Evolutionary conservation across 306 rosid genomes (phyloP), one percentile per base, ranked within the genome.

Genomic region (Prunus salicina): DNA sequence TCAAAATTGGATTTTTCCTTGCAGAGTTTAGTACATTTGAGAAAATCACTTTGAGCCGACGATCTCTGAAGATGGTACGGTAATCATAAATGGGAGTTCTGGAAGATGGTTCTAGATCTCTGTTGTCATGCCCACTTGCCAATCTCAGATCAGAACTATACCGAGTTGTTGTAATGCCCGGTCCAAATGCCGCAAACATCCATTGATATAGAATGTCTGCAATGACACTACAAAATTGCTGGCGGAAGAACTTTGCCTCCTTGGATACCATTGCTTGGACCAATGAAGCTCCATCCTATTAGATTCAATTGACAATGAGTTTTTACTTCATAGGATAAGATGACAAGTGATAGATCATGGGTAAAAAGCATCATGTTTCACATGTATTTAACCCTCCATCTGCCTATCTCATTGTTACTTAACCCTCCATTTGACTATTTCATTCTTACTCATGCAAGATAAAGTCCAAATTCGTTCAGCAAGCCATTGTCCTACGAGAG

Each of bases 211-310:
- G 53, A 60, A 84, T 78, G 77, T 89, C 92, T 12, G 95, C 91
- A 56, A 92, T 78, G 60, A 88, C 72, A 69, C 82, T 70, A 86
- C 90, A 80, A 75, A 91, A 77, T 73, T 92, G 91, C 78, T 87
- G 82, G 45, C 97, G 93, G 78, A 85, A 86, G 61, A 69, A 62
- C 78, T 82, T 88, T 66, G 93, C 96, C 78, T 91, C 93, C 85
- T 89, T 88, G 4, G 97, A 92, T 69, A 92, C 86, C 87, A 86
- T 51, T 68, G 93, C 97, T 87, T 75, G 88, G 82, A 88, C 72
- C 83, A 92, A 75, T 34, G 99, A 95, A 57, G 93, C 96, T 81
- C 97, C 99, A 51, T 95, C 87, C 93, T 92, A 88, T 80, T 77
- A 78, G 80, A 82, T 72, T 76, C 79, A 81, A 52, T 71, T 18